Conservation (phyloP, 2,329 filamentous ascomycete genomes). For the Ascomycota sp. region DNA sequence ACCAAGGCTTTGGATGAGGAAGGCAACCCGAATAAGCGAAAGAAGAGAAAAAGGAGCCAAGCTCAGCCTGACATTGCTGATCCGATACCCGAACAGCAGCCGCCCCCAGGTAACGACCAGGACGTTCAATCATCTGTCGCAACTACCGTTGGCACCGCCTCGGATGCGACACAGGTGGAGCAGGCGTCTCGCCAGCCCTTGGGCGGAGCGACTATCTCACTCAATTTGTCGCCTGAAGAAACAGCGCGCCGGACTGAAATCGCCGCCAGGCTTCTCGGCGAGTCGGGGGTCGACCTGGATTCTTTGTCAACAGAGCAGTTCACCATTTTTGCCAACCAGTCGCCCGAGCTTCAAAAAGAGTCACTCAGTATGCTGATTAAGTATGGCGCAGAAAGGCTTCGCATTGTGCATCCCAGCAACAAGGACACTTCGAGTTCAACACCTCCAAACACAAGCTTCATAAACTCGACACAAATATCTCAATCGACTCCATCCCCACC, state of each 20-base stretch:
- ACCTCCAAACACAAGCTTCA: slow-evolving; percentile 7
- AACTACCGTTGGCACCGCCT: neutral
- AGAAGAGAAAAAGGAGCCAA: slow-evolving; percentile 6
- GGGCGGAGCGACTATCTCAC: slow-evolving; percentile 6
- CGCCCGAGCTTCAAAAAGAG: slow-evolving; percentile 30
- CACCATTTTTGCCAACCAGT: slow-evolving; percentile 38
- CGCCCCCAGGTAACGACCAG: neutral
- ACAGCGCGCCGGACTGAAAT: slow-evolving; percentile 26
- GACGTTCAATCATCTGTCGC: slow-evolving; percentile 2
- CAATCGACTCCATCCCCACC: slow-evolving; percentile 10
- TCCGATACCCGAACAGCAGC: neutral
- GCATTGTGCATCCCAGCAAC: slow-evolving; percentile 33
- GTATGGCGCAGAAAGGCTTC: slow-evolving; percentile 35
- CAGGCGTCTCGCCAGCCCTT: slow-evolving; percentile 3
- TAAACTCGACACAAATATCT: slow-evolving; percentile 3
- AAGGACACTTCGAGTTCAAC: slow-evolving; percentile 11
- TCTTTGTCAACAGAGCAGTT: slow-evolving; percentile 35
- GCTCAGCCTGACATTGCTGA: neutral
- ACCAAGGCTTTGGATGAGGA: slow-evolving; percentile 6
- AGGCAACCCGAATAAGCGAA: slow-evolving; percentile 9
- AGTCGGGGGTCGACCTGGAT: slow-evolving; percentile 27
- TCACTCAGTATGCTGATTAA: slow-evolving; percentile 34
- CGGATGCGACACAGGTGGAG: neutral
- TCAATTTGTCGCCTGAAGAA: slow-evolving; percentile 22
- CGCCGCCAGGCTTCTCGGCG: slow-evolving; percentile 25